Evolutionary conservation across 1,284 basidiomycete species (phyloP).

Genomic region (Sporisorium exsertum): DNA sequence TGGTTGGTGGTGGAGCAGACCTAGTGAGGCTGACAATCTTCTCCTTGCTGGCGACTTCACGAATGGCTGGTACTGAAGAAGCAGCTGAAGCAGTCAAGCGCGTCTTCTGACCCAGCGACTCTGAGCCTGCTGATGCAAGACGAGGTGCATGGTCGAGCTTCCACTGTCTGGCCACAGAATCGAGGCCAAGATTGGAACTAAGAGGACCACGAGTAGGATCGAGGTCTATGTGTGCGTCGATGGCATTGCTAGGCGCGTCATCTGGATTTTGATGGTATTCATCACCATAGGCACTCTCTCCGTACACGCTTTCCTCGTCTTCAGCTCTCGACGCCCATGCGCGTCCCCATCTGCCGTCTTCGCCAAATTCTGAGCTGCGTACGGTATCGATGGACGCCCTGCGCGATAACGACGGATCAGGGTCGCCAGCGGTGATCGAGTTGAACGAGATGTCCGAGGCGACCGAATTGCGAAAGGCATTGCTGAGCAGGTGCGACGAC

Average conservation of each 20-base stretch:
- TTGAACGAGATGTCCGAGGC: conserved; percentile 59
- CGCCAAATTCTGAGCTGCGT: conserved; percentile 60
- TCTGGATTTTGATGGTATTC: conserved; percentile 21
- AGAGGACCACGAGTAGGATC: conserved; percentile 18
- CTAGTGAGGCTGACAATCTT: conserved; percentile 57
- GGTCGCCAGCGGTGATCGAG: conserved; percentile 44
- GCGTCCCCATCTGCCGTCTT: conserved; percentile 57
- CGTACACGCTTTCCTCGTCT: conserved; percentile 58
- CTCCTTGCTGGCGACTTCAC: conserved; percentile 37
- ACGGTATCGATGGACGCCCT: conserved; percentile 60
- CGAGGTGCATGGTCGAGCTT: conserved; percentile 23
- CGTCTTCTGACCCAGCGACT: not conserved
- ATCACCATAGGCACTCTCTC: conserved; percentile 38
- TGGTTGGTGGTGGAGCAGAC: conserved; percentile 23
- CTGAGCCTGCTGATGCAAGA: not conserved
- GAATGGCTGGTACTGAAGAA: conserved; percentile 27
- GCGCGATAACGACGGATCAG: conserved; percentile 20
- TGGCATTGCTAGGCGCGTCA: not conserved
- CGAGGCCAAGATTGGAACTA: conserved; percentile 18
- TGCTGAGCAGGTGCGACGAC: conserved; percentile 38
- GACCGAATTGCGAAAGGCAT: conserved; percentile 56
- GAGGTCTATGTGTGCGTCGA: conserved; percentile 20
- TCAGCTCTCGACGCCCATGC: conserved; percentile 57
- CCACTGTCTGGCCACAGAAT: conserved; percentile 36
- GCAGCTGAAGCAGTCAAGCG: not conserved